Base-by-base conservation (phyloP, 2,329 filamentous ascomycete species). In the Aspergillus alliaceus region DNA sequence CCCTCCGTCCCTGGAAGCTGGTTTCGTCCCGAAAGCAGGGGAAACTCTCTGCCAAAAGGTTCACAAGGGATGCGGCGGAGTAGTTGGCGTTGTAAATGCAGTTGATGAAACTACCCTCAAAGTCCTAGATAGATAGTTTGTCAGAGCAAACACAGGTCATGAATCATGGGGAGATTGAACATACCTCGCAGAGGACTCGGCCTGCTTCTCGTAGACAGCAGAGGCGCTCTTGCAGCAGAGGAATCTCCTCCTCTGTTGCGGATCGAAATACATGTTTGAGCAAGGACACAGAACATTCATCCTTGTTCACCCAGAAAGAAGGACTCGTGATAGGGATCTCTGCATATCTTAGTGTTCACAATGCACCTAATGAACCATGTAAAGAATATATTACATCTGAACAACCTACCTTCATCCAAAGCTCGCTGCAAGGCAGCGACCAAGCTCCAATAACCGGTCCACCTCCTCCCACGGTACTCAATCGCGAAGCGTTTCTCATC, bases 381-480 rank as follows among this genome's bases (percentile, higher is more conserved):
- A 29, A 24, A 31, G 25, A 3, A 7, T 27, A 51, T 8, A 15
- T 25, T 14, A n/a, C 9, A 22, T 32, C 6, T n/a, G 25, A 32
- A 40, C 15, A 70, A 74, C 72, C 69, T 72, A 89, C 90, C 89
- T 80, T 97, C 93, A 51, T 98, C 92, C 40, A 98, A 77, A 2
- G 92, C 96, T 66, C 95, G 82, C 73, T 93, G 90, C 66, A 99
- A 74, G 22, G 90, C 85, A 24, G 95, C 95, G 20, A 98, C 91
- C 55, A 99, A 77, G 72, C 92, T 96, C 88, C 90, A 96, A 75
- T 99, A 99, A 3, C 95, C 95, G 0, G 92, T 97, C 91, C 92
- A 98, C 56, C 77, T 85, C 73, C 85, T 88, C 27, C 86, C 92
- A 46, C 83, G 84, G 74, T 97, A 98, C 56, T 90, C 87, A 40